Conservation (phyloP, 2,329 filamentous ascomycete genomes). For the Calonectria crousiana region DNA sequence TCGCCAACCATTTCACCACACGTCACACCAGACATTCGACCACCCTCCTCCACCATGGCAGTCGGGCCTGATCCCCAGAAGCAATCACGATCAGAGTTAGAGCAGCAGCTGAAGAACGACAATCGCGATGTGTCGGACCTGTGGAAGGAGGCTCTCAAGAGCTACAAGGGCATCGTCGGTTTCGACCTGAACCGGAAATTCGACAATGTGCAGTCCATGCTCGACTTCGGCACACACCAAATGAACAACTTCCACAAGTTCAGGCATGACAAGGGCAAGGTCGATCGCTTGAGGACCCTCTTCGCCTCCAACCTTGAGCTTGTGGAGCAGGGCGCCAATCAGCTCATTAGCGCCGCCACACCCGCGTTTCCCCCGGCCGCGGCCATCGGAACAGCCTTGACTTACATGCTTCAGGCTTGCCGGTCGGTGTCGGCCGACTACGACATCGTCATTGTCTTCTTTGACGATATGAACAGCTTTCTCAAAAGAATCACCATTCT, state of each 20-base stretch:
- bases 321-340: slow-evolving; percentile 45
- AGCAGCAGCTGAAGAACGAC: slow-evolving; percentile 40
- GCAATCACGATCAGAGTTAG: not conserved
- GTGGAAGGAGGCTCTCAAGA: slow-evolving; percentile 49
- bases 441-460: slow-evolving; percentile 53
- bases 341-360: slow-evolving; percentile 46
- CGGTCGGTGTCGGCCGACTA: slow-evolving; percentile 51
- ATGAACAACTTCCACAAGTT: slow-evolving; percentile 50
- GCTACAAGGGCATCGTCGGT: slow-evolving; percentile 49
- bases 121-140: slow-evolving; percentile 46
- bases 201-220: slow-evolving; percentile 42
- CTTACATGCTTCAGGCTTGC: slow-evolving; percentile 47
- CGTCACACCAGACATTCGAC: not conserved
- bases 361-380: slow-evolving; percentile 49
- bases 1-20: not conserved
- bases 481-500: slow-evolving; percentile 50
- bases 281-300: slow-evolving; percentile 47
- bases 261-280: slow-evolving; percentile 49
- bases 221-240: slow-evolving; percentile 41
- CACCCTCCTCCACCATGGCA: not conserved
- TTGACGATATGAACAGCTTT: slow-evolving; percentile 53
- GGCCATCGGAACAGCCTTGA: slow-evolving; percentile 50
- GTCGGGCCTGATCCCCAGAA: not conserved
- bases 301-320: slow-evolving; percentile 46
- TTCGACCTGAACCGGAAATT: slow-evolving; percentile 48